A percentile compares a stretch with the other conserved stretches of the same genome.
Evolutionary conservation across 441 rosid species (phyloP).

Genomic region (Gossypium aridum): DNA sequence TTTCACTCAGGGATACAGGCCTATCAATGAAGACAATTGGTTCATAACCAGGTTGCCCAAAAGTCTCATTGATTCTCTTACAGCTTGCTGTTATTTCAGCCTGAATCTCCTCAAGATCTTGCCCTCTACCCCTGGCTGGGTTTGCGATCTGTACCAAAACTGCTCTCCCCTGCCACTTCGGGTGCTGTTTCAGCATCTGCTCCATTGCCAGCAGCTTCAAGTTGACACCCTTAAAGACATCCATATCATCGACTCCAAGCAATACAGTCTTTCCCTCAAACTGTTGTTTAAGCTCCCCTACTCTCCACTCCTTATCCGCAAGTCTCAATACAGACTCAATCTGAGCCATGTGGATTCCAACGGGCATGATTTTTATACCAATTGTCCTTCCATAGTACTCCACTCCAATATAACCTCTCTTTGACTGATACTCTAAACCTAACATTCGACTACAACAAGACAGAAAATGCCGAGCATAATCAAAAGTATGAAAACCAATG

Average conservation of each 20-base stretch:
- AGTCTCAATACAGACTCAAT: slow-evolving; percentile 55
- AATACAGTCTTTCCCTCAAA: slow-evolving; percentile 65
- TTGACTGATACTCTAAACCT: slow-evolving; percentile 75
- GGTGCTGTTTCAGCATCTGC: slow-evolving; percentile 63
- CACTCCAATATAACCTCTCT: slow-evolving; percentile 71
- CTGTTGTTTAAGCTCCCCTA: slow-evolving; percentile 59
- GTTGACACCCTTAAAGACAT: slow-evolving; percentile 71
- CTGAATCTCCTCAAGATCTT: slow-evolving; percentile 59
- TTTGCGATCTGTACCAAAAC: slow-evolving; percentile 68
- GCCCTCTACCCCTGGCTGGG: slow-evolving; percentile 71
- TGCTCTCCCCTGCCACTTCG: slow-evolving; percentile 71
- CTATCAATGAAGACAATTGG: slow-evolving; percentile 62
- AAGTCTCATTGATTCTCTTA: slow-evolving; percentile 58
- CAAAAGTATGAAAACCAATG: slow-evolving; percentile 75
- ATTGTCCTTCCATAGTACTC: slow-evolving; percentile 76
- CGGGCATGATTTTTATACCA: slow-evolving; percentile 80
- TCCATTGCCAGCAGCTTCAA: slow-evolving; percentile 78
- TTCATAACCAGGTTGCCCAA: slow-evolving; percentile 51
- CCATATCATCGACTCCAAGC: slow-evolving; percentile 80
- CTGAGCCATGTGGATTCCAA: slow-evolving; percentile 80
- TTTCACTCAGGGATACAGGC: slow-evolving; percentile 54
- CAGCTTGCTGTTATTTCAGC: slow-evolving; percentile 56
- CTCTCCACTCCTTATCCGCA: slow-evolving; percentile 73
- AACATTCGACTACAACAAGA: slow-evolving; percentile 74
- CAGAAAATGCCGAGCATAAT: slow-evolving; percentile 80